Conservation (phyloP, 345 rosid species). For the Zanthoxylum bungeanum region DNA sequence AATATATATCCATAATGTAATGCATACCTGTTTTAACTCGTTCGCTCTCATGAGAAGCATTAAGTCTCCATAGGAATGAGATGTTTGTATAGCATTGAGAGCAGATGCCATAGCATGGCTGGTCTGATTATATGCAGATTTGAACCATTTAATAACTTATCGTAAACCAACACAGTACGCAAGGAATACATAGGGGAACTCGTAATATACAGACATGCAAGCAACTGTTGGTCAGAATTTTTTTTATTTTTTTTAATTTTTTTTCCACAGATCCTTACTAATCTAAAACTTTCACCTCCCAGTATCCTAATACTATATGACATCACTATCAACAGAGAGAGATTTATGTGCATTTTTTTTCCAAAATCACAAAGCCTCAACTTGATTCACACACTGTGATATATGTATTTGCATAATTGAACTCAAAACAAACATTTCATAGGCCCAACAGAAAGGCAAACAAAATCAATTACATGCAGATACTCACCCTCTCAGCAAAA, state of each 20-base stretch:
- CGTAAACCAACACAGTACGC: not conserved
- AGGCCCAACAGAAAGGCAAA: not conserved
- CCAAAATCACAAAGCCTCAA: not conserved
- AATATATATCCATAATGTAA: constrained; percentile 10
- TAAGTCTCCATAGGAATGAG: constrained; percentile 86
- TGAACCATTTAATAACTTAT: constrained; percentile 21
- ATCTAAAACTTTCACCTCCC: not conserved
- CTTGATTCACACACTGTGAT: not conserved
- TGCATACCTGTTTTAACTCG: constrained; percentile 50
- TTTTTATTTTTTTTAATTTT: too few species aligned
- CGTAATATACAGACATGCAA: not conserved
- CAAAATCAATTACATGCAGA: constrained; percentile 6
- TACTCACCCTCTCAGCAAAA: constrained; percentile 78
- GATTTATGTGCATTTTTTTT: not conserved
- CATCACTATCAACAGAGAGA: not conserved
- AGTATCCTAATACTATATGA: not conserved
- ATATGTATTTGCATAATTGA: not conserved
- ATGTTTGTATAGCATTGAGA: constrained; percentile 79
- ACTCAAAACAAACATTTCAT: not conserved
- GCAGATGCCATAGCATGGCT: constrained; percentile 69
- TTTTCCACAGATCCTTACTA: not conserved
- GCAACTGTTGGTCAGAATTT: not conserved
- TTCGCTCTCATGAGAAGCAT: constrained; percentile 76
- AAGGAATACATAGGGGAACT: constrained; percentile 1
- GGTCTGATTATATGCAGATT: constrained; percentile 49